phyloP scores from a whole-genome alignment of 2,329 filamentous ascomycete species.

The Hypoxylon sp. region DNA sequence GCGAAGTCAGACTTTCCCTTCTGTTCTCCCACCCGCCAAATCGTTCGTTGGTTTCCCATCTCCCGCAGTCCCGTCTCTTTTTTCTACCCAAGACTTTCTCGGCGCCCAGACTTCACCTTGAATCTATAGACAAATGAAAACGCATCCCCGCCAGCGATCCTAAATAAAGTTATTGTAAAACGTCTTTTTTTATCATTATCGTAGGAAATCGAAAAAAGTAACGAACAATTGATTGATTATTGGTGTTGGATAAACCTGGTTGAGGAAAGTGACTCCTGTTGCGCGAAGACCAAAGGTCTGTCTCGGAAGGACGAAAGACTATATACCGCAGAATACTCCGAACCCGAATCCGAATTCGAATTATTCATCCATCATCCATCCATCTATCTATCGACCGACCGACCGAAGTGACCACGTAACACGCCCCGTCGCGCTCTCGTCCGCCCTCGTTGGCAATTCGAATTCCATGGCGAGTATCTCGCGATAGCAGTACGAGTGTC shows the following conservation, averaged over 20 bases:
- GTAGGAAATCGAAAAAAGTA: background rate
- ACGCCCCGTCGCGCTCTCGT: slow-evolving; percentile 23
- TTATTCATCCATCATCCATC: no score
- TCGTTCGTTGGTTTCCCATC: slow-evolving; percentile 32
- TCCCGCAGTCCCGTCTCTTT: slow-evolving; percentile 36
- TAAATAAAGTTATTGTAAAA: background rate
- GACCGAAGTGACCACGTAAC: slow-evolving; percentile 30
- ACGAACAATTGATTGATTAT: slow-evolving; percentile 12
- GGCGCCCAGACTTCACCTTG: slow-evolving; percentile 51
- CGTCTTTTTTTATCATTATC: slow-evolving; percentile 2
- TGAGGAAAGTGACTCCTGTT: slow-evolving; percentile 6
- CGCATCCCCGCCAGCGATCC: slow-evolving; percentile 20
- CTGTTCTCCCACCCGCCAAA: slow-evolving; percentile 29
- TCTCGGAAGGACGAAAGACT: slow-evolving; percentile 5
- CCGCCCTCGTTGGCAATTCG: slow-evolving; percentile 37
- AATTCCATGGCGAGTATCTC: slow-evolving; percentile 48
- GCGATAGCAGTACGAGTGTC: slow-evolving; percentile 42
- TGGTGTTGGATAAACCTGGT: background rate
- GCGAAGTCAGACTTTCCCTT: slow-evolving; percentile 12
- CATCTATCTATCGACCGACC: background rate
- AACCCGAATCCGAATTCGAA: slow-evolving; percentile 2
- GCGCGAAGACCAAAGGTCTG: slow-evolving; percentile 9
- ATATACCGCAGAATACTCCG: slow-evolving; percentile 20
- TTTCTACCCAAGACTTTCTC: slow-evolving; percentile 48
- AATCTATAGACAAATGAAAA: slow-evolving; percentile 19